phyloP scores from a whole-genome alignment of 306 rosid species.

The Gillenia trifoliata region DNA sequence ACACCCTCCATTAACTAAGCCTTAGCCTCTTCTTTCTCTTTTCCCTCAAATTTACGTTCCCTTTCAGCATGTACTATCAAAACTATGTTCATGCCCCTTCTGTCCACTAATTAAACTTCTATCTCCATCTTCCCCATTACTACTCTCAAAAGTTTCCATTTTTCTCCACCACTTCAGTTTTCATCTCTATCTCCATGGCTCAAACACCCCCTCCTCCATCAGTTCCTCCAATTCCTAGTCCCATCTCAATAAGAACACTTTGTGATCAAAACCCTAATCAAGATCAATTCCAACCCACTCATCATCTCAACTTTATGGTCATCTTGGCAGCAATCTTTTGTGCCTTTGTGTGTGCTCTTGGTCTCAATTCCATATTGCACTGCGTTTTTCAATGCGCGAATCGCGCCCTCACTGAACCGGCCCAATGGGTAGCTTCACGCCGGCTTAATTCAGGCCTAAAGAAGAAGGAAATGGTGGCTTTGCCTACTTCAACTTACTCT shows the following conservation, averaged over 20 bases:
- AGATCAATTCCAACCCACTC: neutral
- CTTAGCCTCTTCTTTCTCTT: neutral
- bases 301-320: conserved; percentile 36
- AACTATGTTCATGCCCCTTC: conserved; percentile 3
- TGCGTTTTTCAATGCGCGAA: conserved; percentile 62
- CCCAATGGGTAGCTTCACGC: conserved; percentile 46
- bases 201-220: conserved; percentile 27
- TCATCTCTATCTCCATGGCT: conserved; percentile 35
- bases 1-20: neutral
- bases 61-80: neutral
- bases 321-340: conserved; percentile 54
- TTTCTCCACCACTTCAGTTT: conserved; percentile 3
- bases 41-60: neutral
- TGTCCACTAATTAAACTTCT: neutral
- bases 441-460: conserved; percentile 60
- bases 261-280: conserved; percentile 9
- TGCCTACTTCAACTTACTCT: conserved; percentile 52
- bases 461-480: conserved; percentile 59
- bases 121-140: neutral
- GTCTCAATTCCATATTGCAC: conserved; percentile 59
- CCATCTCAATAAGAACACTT: conserved; percentile 21
- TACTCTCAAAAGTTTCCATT: neutral
- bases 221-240: conserved; percentile 16
- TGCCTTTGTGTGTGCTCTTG: conserved; percentile 64
- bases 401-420: conserved; percentile 38